Percentiles rank a stretch among this genome's conserved stretches.
These are phyloP conservation scores for Zygosaccharomyces kombuchaensis DNA, from an alignment of 805 yeast genomes.

Conservation along the genomic window DNA sequence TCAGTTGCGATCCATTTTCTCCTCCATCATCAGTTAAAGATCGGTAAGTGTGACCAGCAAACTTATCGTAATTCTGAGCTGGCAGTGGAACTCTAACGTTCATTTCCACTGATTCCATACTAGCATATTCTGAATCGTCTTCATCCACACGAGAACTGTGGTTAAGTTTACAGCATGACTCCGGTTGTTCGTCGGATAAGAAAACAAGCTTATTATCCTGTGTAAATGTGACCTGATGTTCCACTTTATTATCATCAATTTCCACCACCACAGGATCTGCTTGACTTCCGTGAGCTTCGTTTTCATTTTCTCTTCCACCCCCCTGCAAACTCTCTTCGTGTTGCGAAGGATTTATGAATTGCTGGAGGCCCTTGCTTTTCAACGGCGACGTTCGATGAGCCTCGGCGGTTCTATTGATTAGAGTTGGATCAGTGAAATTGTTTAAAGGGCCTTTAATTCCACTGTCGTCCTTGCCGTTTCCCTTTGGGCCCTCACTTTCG, in stretches of 20 bases:
- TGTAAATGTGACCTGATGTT: conserved; percentile 19
- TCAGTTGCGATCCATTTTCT: background rate
- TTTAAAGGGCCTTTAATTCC: background rate
- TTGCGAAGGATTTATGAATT: conserved; percentile 6
- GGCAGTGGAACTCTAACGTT: conserved; percentile 16
- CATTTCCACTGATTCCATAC: conserved; percentile 16
- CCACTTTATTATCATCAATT: conserved; percentile 21
- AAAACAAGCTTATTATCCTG: conserved; percentile 22
- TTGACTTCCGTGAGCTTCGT: background rate
- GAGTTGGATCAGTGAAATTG: background rate
- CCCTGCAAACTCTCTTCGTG: background rate
- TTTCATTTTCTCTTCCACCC: background rate
- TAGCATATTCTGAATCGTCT: conserved; percentile 9
- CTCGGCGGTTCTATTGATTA: background rate
- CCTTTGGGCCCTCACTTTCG: background rate
- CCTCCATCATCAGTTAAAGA: conserved; percentile 2
- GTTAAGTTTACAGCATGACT: background rate
- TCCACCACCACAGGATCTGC: conserved; percentile 19
- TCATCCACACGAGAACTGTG: conserved; percentile 4
- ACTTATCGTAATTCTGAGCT: background rate
- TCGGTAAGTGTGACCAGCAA: conserved; percentile 6
- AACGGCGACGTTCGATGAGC: background rate
- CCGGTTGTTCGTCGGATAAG: conserved; percentile 12
- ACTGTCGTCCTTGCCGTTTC: background rate
- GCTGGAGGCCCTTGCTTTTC: conserved; percentile 2